phyloP scores from a whole-genome alignment of 2,329 filamentous ascomycete species.

The Sphaerulina vaccinii region DNA sequence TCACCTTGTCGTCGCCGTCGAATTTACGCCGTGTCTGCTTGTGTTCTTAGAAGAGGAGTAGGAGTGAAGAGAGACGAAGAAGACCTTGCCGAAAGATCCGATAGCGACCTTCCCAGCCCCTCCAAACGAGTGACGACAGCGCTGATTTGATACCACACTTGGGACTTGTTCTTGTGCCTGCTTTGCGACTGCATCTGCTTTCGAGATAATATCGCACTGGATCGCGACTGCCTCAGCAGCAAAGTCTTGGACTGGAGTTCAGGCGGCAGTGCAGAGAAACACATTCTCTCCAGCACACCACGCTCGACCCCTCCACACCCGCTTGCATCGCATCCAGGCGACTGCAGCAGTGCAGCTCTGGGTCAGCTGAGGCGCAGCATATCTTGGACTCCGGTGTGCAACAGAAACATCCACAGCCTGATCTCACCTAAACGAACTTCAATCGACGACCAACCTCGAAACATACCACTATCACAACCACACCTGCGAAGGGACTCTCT shows the following conservation, averaged over 20 bases:
- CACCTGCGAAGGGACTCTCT: neutral
- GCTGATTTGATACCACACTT: neutral
- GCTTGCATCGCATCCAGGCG: neutral
- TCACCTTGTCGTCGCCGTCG: neutral
- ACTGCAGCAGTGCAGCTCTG: constrained; percentile 9
- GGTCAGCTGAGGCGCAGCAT: constrained; percentile 15
- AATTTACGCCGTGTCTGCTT: neutral
- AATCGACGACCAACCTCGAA: neutral
- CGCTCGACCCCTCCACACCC: neutral
- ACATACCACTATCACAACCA: neutral
- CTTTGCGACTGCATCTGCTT: neutral
- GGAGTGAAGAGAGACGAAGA: neutral
- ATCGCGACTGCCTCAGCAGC: neutral
- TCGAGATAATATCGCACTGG: neutral
- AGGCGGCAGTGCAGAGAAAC: neutral
- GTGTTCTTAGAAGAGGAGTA: neutral
- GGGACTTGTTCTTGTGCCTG: neutral
- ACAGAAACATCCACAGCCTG: constrained; percentile 1
- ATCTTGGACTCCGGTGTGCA: constrained; percentile 4
- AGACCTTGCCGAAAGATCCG: neutral
- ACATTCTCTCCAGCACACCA: neutral
- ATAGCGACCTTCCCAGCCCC: no score
- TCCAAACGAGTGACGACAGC: neutral
- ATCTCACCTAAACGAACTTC: neutral
- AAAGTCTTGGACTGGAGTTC: neutral